phyloP scores from a whole-genome alignment of 495 filamentous ascomycete genomes.

The Jackrogersella minutella region DNA sequence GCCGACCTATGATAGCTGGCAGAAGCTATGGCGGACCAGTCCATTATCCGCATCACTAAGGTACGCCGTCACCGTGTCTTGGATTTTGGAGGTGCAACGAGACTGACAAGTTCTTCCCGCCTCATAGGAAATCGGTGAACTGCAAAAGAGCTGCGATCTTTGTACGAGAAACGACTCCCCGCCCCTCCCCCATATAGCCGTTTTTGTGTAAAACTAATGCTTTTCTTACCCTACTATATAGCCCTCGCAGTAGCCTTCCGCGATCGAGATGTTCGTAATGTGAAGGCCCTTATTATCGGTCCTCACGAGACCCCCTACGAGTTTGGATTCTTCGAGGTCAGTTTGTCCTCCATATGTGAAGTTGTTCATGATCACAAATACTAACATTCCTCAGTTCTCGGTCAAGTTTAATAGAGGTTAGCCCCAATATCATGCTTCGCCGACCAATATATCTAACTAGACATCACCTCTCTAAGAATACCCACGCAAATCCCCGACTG shows the following conservation, averaged over 20 bases:
- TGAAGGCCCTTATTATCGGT: slow-evolving; percentile 88
- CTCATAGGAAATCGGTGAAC: slow-evolving; percentile 78
- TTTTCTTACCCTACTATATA: slow-evolving; percentile 42
- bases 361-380: not conserved
- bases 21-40: slow-evolving; percentile 77
- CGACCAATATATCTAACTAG: slow-evolving; percentile 8
- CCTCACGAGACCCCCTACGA: slow-evolving; percentile 96
- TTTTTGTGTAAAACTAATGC: slow-evolving; percentile 15
- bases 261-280: slow-evolving; percentile 86
- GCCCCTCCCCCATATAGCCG: slow-evolving; percentile 7
- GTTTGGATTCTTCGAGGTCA: slow-evolving; percentile 94
- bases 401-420: slow-evolving; percentile 73
- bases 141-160: slow-evolving; percentile 81
- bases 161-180: slow-evolving; percentile 74
- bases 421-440: not conserved
- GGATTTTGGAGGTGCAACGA: slow-evolving; percentile 41
- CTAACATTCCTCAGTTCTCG: slow-evolving; percentile 61
- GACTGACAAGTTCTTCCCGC: slow-evolving; percentile 49
- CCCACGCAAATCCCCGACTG: slow-evolving; percentile 79
- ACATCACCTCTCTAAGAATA: slow-evolving; percentile 67
- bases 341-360: slow-evolving; percentile 19
- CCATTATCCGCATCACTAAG: slow-evolving; percentile 83
- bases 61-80: slow-evolving; percentile 53
- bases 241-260: slow-evolving; percentile 85
- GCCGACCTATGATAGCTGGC: slow-evolving; percentile 29